Evolutionary conservation across 2,329 filamentous ascomycete species (phyloP).

Genomic region (Talaromyces sp.): DNA sequence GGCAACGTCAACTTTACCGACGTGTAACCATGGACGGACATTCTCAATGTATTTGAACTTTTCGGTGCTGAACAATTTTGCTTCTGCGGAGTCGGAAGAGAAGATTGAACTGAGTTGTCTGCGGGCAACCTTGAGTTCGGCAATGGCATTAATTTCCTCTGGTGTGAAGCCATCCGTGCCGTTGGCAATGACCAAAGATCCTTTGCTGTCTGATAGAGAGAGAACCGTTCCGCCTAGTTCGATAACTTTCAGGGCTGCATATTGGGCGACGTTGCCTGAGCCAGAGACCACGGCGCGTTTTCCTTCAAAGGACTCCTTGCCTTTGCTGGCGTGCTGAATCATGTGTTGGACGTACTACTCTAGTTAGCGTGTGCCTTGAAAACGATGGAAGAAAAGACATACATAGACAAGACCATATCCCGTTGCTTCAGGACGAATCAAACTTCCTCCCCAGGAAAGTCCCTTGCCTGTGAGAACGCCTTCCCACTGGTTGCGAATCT

Average conservation of each 20-base stretch:
- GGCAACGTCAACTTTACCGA: slow-evolving; percentile 82
- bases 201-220: slow-evolving; percentile 90
- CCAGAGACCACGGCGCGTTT: slow-evolving; percentile 95
- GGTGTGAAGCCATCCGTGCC: slow-evolving; percentile 62
- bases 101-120: slow-evolving; percentile 72
- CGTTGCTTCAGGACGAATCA: slow-evolving; percentile 95
- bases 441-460: slow-evolving; percentile 80
- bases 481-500: slow-evolving; percentile 84
- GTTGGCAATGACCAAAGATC: slow-evolving; percentile 68
- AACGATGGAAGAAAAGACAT: slow-evolving; percentile 21
- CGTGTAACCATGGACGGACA: slow-evolving; percentile 85
- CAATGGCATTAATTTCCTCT: slow-evolving; percentile 73
- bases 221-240: slow-evolving; percentile 91
- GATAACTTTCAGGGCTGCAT: slow-evolving; percentile 91
- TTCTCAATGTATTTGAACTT: slow-evolving; percentile 83
- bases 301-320: slow-evolving; percentile 77
- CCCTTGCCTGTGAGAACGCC: slow-evolving; percentile 97
- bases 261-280: slow-evolving; percentile 96
- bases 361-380: background rate
- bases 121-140: slow-evolving; percentile 78
- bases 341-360: slow-evolving; percentile 79
- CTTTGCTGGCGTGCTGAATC: slow-evolving; percentile 75
- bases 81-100: slow-evolving; percentile 49
- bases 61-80: slow-evolving; percentile 22
- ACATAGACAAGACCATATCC: slow-evolving; percentile 93